Evolutionary conservation across 2,329 filamentous ascomycete genomes (phyloP).

Genomic region (Coniochaeta sp.): DNA sequence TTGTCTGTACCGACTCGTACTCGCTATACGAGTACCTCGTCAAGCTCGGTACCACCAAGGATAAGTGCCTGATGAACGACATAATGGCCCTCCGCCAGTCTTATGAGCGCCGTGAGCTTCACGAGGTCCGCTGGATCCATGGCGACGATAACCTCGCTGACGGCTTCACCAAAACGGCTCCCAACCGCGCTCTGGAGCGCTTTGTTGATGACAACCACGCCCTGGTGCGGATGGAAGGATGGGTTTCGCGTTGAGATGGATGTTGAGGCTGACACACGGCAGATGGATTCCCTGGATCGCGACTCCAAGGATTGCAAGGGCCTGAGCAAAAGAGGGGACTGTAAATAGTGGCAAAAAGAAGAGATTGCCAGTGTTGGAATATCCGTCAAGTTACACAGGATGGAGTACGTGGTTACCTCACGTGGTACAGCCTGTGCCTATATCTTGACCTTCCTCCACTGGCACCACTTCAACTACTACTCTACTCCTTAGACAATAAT

Average conservation of each 20-base stretch:
- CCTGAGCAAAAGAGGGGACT: too few relatives aligned
- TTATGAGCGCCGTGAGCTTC: conserved; percentile 9
- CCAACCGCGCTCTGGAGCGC: conserved; percentile 4
- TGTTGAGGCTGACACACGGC: too few relatives aligned
- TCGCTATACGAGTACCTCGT: conserved; percentile 11
- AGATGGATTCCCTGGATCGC: too few relatives aligned
- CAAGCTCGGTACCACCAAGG: conserved; percentile 9
- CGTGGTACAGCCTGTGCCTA: too few relatives aligned
- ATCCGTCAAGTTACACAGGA: too few relatives aligned
- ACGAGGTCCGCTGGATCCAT: conserved; percentile 11
- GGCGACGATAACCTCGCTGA: conserved; percentile 7
- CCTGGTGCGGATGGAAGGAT: neutral
- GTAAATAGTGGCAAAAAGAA: neutral
- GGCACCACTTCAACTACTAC: too few relatives aligned
- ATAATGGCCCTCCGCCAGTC: conserved; percentile 11
- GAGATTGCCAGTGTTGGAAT: neutral
- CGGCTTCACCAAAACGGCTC: conserved; percentile 6
- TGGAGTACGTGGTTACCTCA: too few relatives aligned
- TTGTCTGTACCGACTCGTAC: conserved; percentile 10
- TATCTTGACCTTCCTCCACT: too few relatives aligned
- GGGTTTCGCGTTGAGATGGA: neutral
- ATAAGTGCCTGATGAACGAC: conserved; percentile 13
- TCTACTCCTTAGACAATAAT: too few relatives aligned
- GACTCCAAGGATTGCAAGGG: too few relatives aligned
- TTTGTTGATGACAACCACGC: conserved; percentile 7